Conservation (phyloP, 179 eudicot genomes). For the Amaranthus tricolor region DNA sequence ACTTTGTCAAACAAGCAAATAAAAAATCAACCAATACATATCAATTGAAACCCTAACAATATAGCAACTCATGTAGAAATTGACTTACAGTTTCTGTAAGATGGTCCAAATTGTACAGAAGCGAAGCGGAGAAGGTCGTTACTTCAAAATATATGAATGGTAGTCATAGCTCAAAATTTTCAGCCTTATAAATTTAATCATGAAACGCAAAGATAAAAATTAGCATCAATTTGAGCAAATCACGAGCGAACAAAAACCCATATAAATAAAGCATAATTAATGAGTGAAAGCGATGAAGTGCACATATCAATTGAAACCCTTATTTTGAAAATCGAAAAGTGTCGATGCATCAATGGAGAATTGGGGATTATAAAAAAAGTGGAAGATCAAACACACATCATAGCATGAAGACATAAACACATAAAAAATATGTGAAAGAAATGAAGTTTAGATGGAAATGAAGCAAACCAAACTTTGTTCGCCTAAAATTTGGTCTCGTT, state of each 20-base stretch:
- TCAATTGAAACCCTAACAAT: neutral
- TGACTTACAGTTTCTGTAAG: constrained; percentile 87
- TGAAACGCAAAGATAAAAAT: neutral
- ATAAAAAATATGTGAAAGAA: no score
- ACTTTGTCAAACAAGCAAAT: neutral
- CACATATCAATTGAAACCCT: neutral
- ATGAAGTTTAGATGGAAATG: no score
- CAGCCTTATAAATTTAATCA: neutral
- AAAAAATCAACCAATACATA: no score
- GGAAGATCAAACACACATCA: no score
- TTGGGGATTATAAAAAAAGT: neutral
- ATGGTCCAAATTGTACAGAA: constrained; percentile 82
- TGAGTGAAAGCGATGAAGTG: neutral
- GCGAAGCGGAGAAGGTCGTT: constrained; percentile 89
- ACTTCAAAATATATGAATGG: constrained; percentile 85
- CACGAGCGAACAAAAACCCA: neutral
- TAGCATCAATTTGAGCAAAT: neutral
- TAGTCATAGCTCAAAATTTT: constrained; percentile 29
- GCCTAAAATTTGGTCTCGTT: no score
- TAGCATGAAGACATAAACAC: no score
- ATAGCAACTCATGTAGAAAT: neutral
- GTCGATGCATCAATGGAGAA: neutral
- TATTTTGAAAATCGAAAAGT: neutral
- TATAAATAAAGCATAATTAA: neutral
- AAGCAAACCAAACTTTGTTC: no score